phyloP scores from a whole-genome alignment of 2,329 filamentous ascomycete species.

The Lasiodiplodia theobromae region DNA sequence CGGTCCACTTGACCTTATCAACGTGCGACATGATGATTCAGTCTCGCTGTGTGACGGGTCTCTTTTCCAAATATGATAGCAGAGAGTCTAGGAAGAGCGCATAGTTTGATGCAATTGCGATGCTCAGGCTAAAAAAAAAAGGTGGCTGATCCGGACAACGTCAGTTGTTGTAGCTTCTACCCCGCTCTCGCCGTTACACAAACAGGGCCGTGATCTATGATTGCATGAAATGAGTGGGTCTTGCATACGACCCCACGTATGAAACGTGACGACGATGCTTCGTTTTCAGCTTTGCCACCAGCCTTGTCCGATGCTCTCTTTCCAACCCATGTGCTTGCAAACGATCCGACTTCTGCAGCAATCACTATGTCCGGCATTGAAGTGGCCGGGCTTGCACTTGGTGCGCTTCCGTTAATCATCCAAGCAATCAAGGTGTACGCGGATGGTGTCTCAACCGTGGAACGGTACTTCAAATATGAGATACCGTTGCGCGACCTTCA shows the following conservation, averaged over 20 bases:
- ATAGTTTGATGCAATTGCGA: neutral
- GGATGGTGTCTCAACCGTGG: conserved; percentile 41
- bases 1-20: neutral
- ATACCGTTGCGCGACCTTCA: conserved; percentile 37
- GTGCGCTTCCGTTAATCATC: conserved; percentile 40
- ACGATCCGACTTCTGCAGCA: neutral
- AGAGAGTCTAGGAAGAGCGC: rapidly evolving
- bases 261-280: neutral
- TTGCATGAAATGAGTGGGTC: neutral
- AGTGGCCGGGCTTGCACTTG: conserved; percentile 39
- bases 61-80: neutral
- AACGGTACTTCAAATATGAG: conserved; percentile 37
- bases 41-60: neutral
- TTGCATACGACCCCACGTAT: neutral
- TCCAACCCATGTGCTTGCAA: neutral
- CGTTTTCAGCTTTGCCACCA: neutral
- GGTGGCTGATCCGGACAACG: neutral
- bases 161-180: neutral
- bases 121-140: neutral
- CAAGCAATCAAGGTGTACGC: conserved; percentile 43
- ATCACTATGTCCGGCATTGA: conserved; percentile 37
- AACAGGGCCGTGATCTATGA: neutral
- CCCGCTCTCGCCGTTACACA: neutral
- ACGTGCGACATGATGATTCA: neutral
- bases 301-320: neutral